Conservation (phyloP, 192 early-diverging fungal species). For the Coemansia sp. region DNA sequence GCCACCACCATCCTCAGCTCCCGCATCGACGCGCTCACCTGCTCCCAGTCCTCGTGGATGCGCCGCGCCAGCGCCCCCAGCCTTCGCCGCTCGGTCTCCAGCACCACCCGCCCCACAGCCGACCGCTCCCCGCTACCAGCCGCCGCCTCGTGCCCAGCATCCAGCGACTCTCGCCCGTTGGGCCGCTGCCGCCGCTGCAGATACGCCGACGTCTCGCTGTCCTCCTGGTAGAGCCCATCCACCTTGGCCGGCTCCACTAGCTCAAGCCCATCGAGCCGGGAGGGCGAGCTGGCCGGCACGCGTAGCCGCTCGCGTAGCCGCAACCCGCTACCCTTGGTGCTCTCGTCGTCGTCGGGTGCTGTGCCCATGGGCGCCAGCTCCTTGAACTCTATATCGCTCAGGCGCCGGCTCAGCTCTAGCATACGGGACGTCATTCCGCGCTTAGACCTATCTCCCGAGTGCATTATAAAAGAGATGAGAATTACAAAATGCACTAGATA, state of each 20-base stretch:
- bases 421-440: constrained; percentile 45
- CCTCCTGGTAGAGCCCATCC: constrained; percentile 34
- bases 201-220: constrained; percentile 38
- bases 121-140: not conserved
- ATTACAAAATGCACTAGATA: not conserved
- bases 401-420: constrained; percentile 41
- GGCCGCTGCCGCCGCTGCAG: constrained; percentile 27
- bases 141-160: not conserved
- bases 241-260: constrained; percentile 52
- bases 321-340: not conserved
- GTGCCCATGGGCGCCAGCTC: not conserved
- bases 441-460: not conserved
- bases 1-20: constrained; percentile 39
- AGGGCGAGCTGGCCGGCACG: constrained; percentile 36
- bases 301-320: constrained; percentile 34
- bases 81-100: constrained; percentile 21
- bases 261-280: constrained; percentile 38
- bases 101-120: not conserved
- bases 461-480: not conserved
- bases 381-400: constrained; percentile 38
- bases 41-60: constrained; percentile 44
- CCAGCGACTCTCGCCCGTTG: not conserved
- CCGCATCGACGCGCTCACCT: constrained; percentile 40
- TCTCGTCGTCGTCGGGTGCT: constrained; percentile 4
- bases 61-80: constrained; percentile 39